Percentiles rank a stretch among this genome's conserved stretches.
These are phyloP conservation scores for Zymoseptoria ardabiliae DNA, from an alignment of 2,329 filamentous ascomycete species.

Conservation along the genomic window DNA sequence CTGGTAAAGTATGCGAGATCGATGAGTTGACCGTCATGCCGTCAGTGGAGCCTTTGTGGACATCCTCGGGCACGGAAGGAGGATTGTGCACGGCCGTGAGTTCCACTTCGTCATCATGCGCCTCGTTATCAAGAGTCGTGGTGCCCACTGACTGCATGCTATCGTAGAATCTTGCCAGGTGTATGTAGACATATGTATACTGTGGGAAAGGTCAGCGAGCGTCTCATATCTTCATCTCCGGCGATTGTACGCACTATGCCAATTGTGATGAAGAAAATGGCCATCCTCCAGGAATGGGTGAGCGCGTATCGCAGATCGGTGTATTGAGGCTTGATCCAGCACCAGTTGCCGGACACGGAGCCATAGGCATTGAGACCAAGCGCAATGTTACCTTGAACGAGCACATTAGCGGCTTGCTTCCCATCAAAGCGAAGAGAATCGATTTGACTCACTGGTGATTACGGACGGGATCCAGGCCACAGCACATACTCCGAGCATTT, in stretches of 20 bases:
- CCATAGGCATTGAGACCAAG: conserved; percentile 28
- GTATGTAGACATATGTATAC: conserved; percentile 39
- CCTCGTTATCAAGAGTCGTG: not conserved
- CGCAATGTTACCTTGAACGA: conserved; percentile 17
- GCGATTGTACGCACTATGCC: conserved; percentile 19
- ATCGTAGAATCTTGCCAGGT: conserved; percentile 22
- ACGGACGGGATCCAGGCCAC: conserved; percentile 37
- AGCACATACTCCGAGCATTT: conserved; percentile 30
- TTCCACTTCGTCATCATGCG: not conserved
- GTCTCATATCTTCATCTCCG: not conserved
- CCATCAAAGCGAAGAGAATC: not conserved
- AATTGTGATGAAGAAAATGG: conserved; percentile 36
- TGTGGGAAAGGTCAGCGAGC: not conserved
- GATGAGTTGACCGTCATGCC: conserved; percentile 2
- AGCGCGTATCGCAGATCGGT: conserved; percentile 39
- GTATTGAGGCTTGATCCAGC: conserved; percentile 38
- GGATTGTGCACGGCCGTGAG: not conserved
- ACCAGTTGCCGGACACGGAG: conserved; percentile 43
- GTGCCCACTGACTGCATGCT: conserved; percentile 5
- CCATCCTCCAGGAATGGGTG: conserved; percentile 41
- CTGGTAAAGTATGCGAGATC: not conserved
- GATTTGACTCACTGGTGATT: conserved; percentile 29
- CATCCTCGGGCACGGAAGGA: not conserved
- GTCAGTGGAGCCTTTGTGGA: not conserved
- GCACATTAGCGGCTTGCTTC: not conserved